Evolutionary conservation across 108 stramenopile genomes (phyloP).

Genomic region (Fistulifera pelliculosa): DNA sequence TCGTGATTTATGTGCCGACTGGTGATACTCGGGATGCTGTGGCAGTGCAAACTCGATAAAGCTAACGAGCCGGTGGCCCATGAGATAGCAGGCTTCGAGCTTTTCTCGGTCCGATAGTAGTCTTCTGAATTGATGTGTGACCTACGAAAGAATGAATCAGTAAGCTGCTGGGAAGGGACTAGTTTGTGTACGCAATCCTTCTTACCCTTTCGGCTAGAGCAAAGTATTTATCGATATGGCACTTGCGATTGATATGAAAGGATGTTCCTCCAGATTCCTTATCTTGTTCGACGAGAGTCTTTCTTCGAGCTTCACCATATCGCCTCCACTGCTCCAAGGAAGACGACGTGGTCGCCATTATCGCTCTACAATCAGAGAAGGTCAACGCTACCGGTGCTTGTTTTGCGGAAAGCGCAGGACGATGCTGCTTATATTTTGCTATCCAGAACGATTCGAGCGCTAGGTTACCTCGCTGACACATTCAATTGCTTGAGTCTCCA

Average conservation of each 20-base stretch:
- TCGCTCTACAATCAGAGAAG: no score
- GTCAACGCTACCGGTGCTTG: no score
- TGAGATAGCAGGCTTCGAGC: slow-evolving; percentile 38
- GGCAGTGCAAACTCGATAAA: slow-evolving; percentile 40
- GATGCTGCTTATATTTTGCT: no score
- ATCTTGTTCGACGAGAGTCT: slow-evolving; percentile 31
- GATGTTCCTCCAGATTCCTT: slow-evolving; percentile 22
- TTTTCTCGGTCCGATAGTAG: slow-evolving; percentile 4
- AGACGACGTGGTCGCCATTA: not conserved
- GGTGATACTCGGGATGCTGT: slow-evolving; percentile 25
- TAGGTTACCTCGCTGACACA: no score
- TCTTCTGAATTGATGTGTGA: slow-evolving; percentile 27
- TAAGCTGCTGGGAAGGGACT: not conserved
- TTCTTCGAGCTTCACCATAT: slow-evolving; percentile 27
- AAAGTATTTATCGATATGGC: slow-evolving; percentile 32
- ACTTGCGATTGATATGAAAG: slow-evolving; percentile 28
- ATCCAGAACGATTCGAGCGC: no score
- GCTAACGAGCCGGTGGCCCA: slow-evolving; percentile 38
- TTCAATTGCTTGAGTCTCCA: no score
- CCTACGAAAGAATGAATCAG: slow-evolving; percentile 11
- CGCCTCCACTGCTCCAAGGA: slow-evolving; percentile 24
- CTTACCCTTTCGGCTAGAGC: slow-evolving; percentile 37
- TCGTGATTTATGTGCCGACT: not conserved
- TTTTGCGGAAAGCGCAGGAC: no score
- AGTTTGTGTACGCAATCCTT: not conserved